Base-by-base conservation (phyloP, 2,329 filamentous ascomycete species). In the Fusarium albidum region DNA sequence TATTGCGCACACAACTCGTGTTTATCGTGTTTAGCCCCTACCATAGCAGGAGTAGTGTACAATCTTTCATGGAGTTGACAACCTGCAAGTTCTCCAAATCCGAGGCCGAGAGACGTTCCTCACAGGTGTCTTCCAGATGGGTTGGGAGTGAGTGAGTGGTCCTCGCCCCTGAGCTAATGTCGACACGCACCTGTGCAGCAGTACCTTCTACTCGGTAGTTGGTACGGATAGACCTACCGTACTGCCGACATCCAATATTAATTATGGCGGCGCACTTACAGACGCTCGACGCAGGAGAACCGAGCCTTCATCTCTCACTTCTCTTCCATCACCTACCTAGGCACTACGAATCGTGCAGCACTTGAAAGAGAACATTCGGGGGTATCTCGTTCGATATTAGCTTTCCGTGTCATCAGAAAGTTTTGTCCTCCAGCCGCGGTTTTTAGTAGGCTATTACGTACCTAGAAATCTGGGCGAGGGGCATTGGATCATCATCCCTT, bases 151-250 rank as follows among this genome's bases (percentile, higher is more conserved):
- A 43, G 42, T 31, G 32, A 26, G 53, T 58, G 53, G 49, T 51
- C 32, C 49, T 57, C 31, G 28, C 55, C 58, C 58, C 58, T 61
- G 58, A 62, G 45, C 50, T 59, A 59, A 54, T 47, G 35, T 45
- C 21, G 54, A 39, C 31, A 52, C 45, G 21, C 34, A 13, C 25
- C 28, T 28, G n/a, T 21, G 37, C n/a, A 11, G 35, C 25, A n/a
- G 14, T 27, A 18, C 12, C 32, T 17, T 37, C 15, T 37, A 15
- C n/a, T n/a, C n/a, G n/a, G n/a, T n/a, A n/a, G n/a, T n/a, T n/a
- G n/a, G n/a, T n/a, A n/a, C n/a, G n/a, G n/a, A 29, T 18, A 21
- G 21, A 21, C 4, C 21, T 21, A 21, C 21, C 21, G 21, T 21
- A 21, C 21, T 21, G 21, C 21, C 21, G 21, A 21, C 21, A 21